Evolutionary conservation across 2,329 filamentous ascomycete genomes (phyloP), one percentile per base, ranked within the genome.

Genomic region (Ophiostoma australiae): DNA sequence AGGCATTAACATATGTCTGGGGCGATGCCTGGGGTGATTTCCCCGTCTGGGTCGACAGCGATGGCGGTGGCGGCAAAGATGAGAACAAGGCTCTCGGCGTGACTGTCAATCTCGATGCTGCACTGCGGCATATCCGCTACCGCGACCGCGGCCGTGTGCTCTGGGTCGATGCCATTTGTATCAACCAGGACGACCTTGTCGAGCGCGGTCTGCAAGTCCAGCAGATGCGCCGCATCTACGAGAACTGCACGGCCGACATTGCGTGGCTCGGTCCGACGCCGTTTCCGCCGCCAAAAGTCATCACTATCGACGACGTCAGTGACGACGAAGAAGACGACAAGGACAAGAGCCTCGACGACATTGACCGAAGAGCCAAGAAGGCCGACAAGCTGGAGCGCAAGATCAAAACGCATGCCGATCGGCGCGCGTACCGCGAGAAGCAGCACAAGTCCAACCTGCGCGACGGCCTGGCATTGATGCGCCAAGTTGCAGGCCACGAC

Each of bases 121-220:
- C 52, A 27, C 52, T 58, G 52, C 52, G 52, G 1, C 52, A 58
- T 27, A 13, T 58, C 17, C 52, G 52, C 52, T 58, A 58, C 52
- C 52, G 61, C 27, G 31, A 33, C 27, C 61, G 61, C 15, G 17
- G 55, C 52, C 69, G 70, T 27, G 39, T 70, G 31, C 70, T 74
- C 48, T 75, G 74, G 74, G 70, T 75, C 61, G 74, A 75, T 33
- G 71, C 73, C n/a, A 70, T 75, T 5, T 75, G 74, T 69, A 73
- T 74, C 73, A 72, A 75, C 68, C 74, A 74, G 69, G n/a, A 37
- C 23, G 71, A 73, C 67, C 23, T 33, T 4, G 55, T 33, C 37
- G 74, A 75, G 55, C 72, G 73, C 35, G 55, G 63, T n/a, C 41
- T 35, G 8, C 73, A 75, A 63, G 72, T 74, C 10, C 55, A 61